Base-by-base conservation (phyloP, 1,139 yeast species). In the Meyerozyma carpophila region DNA sequence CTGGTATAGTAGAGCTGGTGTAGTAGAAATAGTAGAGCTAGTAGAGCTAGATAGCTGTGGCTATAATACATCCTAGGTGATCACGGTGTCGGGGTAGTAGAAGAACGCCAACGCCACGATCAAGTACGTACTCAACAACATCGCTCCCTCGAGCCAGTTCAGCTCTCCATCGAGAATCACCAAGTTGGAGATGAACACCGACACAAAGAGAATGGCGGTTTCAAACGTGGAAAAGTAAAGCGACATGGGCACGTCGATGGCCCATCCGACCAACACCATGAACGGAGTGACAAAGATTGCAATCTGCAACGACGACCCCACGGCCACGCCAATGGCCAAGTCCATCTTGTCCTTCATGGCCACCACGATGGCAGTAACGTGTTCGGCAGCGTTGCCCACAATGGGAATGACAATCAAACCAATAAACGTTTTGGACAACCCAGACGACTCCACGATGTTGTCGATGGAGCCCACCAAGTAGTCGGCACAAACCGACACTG, bases 371-470 rank as follows among this genome's bases (percentile, higher is more conserved):
- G 98, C 96, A 14, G 98, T 93, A 41, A 88, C 98, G 63, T 93
- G 98, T 66, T 93, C 98, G 11, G 98, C 98, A 2, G 98, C 98
- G 58, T 93, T 93, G 46, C 98, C 98, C 27, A 93, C 98, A 50
- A 94, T 91, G 41, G 98, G 98, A 50, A 93, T 83, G 41, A 93
- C 81, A 55, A 93, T 85, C 53, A 93, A 74, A 63, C 98, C 98
- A 55, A 93, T 89, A 58, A 93, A 93, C 0, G 98, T 91, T 74
- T 91, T 93, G 41, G 96, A 86, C 50, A 93, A 73, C 4, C 96
- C 96, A 3, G 95, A 81, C 36, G 81, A 68, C 49, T 73, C 86
- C 36, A 93, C 98, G 50, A 93, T 81, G 47, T 79, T 84, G 66
- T 93, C 98, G 56, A 93, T 93, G 27, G 96, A 84, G 32, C 91